Evolutionary conservation across 345 rosid species (phyloP), one percentile per base, ranked within the genome.

Genomic region (Geranium rotundifolium): DNA sequence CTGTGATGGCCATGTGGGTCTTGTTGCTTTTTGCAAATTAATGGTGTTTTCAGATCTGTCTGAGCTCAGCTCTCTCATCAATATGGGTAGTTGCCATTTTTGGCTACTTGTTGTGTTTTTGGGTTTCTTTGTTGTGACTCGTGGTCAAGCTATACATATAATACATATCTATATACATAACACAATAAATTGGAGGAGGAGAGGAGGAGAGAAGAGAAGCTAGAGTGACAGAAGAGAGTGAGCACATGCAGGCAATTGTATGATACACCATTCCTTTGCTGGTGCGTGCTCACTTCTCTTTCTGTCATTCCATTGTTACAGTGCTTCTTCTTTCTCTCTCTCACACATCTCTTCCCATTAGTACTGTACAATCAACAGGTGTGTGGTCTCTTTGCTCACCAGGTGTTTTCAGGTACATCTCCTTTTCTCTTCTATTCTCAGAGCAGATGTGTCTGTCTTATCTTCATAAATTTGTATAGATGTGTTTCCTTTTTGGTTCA

Each of bases 181-280:
- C 3, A 46, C 52, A 46, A 46, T 46, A 14, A 46, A 46, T 46
- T 14, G 16, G 12, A 46, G 52, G 12, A 12, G 50, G 12, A 41
- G 50, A 46, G 12, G 62, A 29, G 10, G 17, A 65, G 66, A 41
- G 52, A 27, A 37, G 29, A 67, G 29, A 34, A 61, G 70, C 68
- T 58, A 64, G 75, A 67, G 71, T 80, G 89, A 84, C 89, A 84
- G 89, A 70, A 84, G 89, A 82, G 86, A 84, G 85, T 82, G 89
- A 82, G 89, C 89, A 82, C 83, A 80, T 74, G 79, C 89, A 67
- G 80, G 77, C 76, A 73, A 67, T 82, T 75, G 81, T 80, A 74
- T 76, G 75, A 65, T 23, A 23, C 34, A 46, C 54, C 75, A 80
- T 80, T 68, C 74, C 73, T 70, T 73, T 75, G 81, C 73, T 57